Evolutionary conservation across 306 rosid species (phyloP), one percentile per base, ranked within the genome.

Genomic region (Medicago ruthenica): DNA sequence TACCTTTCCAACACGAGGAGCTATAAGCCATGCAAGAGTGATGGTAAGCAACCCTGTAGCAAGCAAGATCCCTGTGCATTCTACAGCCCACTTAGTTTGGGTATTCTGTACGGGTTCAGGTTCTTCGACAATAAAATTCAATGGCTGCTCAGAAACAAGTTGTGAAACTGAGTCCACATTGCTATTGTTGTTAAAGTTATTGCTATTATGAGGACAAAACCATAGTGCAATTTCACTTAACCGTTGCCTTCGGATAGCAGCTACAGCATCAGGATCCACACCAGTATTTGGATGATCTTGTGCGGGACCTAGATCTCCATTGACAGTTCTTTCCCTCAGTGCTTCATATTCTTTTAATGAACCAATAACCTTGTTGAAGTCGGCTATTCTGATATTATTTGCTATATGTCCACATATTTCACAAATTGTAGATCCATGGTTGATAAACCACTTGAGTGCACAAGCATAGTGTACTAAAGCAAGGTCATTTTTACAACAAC

Each of bases 1-100:
- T 81, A 95, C 98, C 97, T 95, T 90, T 67, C 97, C 97, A 73
- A 95, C 96, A 20, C 87, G 98, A 78, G 98, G 97, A 82, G 97
- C 98, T 78, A 95, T 88, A 70, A 92, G 92, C 96, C 97, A 95
- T 13, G 90, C 98, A 72, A 95, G 88, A 76, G 96, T 90, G 72
- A 92, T 89, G 55, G 98, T 95, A 75, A 95, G 99, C 31, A 95
- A 84, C 21, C 99, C 99, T 31, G 99, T 90, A 57, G 99, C 99
- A 79, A 95, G 97, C 74, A 95, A 81, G 89, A 95, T 89, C 78
- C 96, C 97, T 31, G 97, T 92, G 73, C 87, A 89, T 83, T 95
- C 98, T 60, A 89, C 84, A 1, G 97, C 98, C 98, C 98, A 95
- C 81, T 85, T 95, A 68, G 96, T 84, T 64, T 96, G 91, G 78